Percentiles rank a stretch among this genome's conserved stretches.
Evolutionary conservation across 768 basidiomycete genomes (phyloP).

Genomic region (Calocybe cyanea): DNA sequence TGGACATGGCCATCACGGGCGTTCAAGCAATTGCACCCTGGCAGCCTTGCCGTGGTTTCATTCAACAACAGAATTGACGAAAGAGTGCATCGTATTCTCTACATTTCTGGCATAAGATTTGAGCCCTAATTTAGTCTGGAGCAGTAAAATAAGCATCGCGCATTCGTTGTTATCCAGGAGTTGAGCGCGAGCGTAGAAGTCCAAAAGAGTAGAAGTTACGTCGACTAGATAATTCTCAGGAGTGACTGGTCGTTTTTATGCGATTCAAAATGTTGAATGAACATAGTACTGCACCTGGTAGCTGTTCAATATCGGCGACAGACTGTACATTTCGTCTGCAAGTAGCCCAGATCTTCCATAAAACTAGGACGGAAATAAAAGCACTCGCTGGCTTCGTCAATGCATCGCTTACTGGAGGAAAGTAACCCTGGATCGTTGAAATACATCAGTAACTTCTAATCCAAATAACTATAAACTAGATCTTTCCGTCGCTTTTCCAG

Average conservation of each 20-base stretch:
- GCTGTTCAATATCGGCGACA: constrained; percentile 64
- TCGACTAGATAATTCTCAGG: constrained; percentile 70
- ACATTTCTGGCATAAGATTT: constrained; percentile 65
- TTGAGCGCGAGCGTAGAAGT: constrained; percentile 54
- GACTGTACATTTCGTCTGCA: constrained; percentile 68
- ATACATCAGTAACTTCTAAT: no score
- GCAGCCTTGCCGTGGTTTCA: constrained; percentile 25
- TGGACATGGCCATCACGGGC: constrained; percentile 32
- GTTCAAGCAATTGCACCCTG: constrained; percentile 31
- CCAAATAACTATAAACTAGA: no score
- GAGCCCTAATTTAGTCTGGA: constrained; percentile 57
- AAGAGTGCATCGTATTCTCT: constrained; percentile 46
- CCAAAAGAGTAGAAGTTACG: constrained; percentile 60
- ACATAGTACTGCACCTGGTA: constrained; percentile 65
- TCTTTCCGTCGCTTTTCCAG: no score
- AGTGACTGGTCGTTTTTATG: constrained; percentile 60
- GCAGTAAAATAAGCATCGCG: constrained; percentile 51
- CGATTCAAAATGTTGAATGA: constrained; percentile 59
- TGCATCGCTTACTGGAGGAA: no score
- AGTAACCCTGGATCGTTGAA: no score
- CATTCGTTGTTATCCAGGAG: constrained; percentile 64
- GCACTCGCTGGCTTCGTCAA: no score
- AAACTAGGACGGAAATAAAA: no score
- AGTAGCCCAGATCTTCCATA: constrained; percentile 15
- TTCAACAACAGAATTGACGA: constrained; percentile 35